Percentiles rank a stretch among this genome's conserved stretches.
Evolutionary conservation across 371 early-diverging fungal species (phyloP).

Genomic region (Actinomortierella ambigua): DNA sequence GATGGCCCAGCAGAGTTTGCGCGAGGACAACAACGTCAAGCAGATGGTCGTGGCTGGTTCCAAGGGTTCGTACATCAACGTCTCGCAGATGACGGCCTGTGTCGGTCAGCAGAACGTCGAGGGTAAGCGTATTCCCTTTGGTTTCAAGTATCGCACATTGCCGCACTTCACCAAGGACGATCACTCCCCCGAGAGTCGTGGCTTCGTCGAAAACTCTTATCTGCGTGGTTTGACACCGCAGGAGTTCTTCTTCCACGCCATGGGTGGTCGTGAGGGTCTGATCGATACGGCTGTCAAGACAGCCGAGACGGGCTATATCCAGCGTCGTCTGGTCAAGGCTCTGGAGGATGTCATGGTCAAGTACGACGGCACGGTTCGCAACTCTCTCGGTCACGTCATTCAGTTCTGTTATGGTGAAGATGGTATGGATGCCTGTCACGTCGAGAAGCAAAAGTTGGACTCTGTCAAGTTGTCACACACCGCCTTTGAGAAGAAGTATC

Average conservation of each 20-base stretch:
- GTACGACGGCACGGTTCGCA: conserved; percentile 98
- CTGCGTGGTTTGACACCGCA: conserved; percentile 97
- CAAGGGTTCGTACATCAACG: conserved; percentile 99
- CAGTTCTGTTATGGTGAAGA: conserved; percentile 99
- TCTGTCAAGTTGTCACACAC: conserved; percentile 70
- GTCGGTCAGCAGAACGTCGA: conserved; percentile 99
- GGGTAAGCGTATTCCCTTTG: conserved; percentile 99
- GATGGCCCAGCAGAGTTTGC: conserved; percentile 87
- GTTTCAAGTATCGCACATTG: conserved; percentile 95
- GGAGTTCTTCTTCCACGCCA: conserved; percentile 99
- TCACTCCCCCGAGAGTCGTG: conserved; percentile 95
- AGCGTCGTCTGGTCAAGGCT: conserved; percentile 99
- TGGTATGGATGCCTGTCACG: conserved; percentile 95
- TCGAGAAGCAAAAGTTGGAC: conserved; percentile 88
- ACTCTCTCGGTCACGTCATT: conserved; percentile 90
- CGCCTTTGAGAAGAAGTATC: conserved; percentile 80
- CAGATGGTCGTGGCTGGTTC: conserved; percentile 99
- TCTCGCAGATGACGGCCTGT: conserved; percentile 99
- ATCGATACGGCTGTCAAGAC: conserved; percentile 99
- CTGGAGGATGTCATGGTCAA: conserved; percentile 98
- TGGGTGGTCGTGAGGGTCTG: conserved; percentile 99
- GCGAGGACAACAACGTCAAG: conserved; percentile 96
- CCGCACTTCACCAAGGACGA: conserved; percentile 99
- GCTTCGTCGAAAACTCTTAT: conserved; percentile 99
- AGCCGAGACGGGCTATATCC: conserved; percentile 99